Evolutionary conservation across 2,329 filamentous ascomycete genomes (phyloP).

Genomic region (Dothistroma septosporum): DNA sequence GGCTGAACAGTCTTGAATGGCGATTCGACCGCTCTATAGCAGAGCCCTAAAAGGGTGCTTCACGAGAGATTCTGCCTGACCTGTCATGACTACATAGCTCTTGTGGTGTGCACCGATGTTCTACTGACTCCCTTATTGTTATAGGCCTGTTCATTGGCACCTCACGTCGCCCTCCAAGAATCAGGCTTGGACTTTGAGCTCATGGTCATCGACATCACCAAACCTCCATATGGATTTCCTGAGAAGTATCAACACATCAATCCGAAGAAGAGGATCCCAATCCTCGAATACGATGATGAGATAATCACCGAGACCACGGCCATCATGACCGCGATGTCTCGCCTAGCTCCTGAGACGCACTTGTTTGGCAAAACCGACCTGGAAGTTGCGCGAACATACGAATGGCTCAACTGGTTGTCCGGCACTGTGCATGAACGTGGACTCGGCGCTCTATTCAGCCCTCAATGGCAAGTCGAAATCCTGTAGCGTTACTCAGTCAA

Average conservation of each 20-base stretch:
- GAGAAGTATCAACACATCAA: constrained; percentile 4
- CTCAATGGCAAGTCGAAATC: constrained; percentile 1
- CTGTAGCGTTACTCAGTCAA: background rate
- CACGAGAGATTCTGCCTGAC: too few relatives aligned
- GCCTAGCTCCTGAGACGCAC: constrained; percentile 3
- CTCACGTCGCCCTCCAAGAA: background rate
- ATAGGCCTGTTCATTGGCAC: background rate
- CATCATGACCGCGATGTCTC: constrained; percentile 4
- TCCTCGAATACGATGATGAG: constrained; percentile 5
- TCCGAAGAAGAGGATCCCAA: constrained; percentile 5
- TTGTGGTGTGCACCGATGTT: too few relatives aligned
- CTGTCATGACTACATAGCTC: too few relatives aligned
- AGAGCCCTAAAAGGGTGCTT: too few relatives aligned
- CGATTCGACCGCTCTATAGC: too few relatives aligned
- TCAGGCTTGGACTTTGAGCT: background rate
- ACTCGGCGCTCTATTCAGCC: constrained; percentile 6
- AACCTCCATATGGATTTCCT: background rate
- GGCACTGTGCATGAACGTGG: constrained; percentile 8
- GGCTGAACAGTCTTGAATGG: too few relatives aligned
- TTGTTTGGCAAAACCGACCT: constrained; percentile 5
- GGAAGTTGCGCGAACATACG: constrained; percentile 1
- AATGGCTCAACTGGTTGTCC: constrained; percentile 12
- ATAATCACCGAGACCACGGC: constrained; percentile 8
- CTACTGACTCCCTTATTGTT: too few relatives aligned
- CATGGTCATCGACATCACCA: background rate